phyloP scores from a whole-genome alignment of 179 eudicot species.

The Sideroxylon spinosum region DNA sequence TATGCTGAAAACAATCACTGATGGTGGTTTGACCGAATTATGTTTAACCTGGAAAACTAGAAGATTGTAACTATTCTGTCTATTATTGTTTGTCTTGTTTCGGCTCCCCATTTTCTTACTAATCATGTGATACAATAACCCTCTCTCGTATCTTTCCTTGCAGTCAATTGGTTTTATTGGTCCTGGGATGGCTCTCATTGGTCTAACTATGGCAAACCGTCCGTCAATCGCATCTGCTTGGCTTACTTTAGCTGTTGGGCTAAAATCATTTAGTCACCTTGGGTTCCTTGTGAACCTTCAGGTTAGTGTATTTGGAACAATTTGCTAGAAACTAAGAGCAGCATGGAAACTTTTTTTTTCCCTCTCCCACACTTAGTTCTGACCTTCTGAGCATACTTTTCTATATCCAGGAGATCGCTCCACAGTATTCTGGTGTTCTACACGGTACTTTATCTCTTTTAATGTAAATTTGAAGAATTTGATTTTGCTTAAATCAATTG shows the following conservation, averaged over 20 bases:
- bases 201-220: conserved; percentile 58
- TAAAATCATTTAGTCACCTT: conserved; percentile 88
- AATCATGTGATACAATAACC: background rate
- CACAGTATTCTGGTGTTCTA: conserved; percentile 89
- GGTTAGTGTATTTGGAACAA: conserved; percentile 35
- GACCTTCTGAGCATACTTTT: conserved; percentile 15
- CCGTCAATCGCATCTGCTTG: conserved; percentile 89
- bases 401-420: conserved; percentile 76
- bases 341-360: background rate
- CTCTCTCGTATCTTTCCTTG: conserved; percentile 17
- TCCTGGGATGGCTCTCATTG: conserved; percentile 79
- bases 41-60: background rate
- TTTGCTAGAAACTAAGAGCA: background rate
- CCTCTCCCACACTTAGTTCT: background rate
- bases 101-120: background rate
- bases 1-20: background rate
- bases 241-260: conserved; percentile 85
- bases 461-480: background rate
- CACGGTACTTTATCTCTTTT: conserved; percentile 51
- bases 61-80: background rate
- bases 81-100: too few relatives aligned
- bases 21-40: background rate
- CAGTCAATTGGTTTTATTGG: conserved; percentile 94
- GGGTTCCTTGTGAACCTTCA: conserved; percentile 96
- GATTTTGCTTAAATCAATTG: background rate